Base-by-base conservation (phyloP, 139 green algal species). In the Asterochloris sp. region DNA sequence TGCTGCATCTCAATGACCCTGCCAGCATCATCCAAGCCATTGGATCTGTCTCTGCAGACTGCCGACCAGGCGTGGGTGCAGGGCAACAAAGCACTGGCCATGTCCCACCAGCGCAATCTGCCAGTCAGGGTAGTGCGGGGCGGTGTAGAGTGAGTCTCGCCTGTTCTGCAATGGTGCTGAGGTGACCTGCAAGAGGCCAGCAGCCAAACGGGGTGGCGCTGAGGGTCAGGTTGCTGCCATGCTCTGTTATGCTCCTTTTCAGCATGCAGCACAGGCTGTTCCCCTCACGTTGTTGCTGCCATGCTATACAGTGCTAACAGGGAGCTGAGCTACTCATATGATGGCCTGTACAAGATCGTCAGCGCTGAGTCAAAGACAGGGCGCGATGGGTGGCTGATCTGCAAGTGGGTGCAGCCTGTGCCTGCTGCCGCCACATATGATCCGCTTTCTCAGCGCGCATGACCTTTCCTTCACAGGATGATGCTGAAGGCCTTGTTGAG, bases 321-420 rank as follows among this genome's bases (percentile, higher is more conserved):
- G 69, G 69, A 86, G 76, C 54, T 76, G 67, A 82, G 67, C 11
- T 89, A 90, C 69, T 88, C 85, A 28, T 94, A 94, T 69, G 91
- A 94, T 69, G 91, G 91, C 12, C 81, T 94, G 82, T 94, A 93
- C 80, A 24, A 74, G 0, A 85, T 94, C 29, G 85, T 84, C 62
- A 24, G 47, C 26, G 85, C 85, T 63, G 78, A 80, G 54, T 62
- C 71, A 69, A 61, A 60, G 69, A 17, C 47, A 13, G 85, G 81
- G 15, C 71, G 62, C 6, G 71, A 85, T 28, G 79, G 75, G 9
- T 78, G 62, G 64, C 64, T 75, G 69, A 86, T 88, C 54, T 89
- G 89, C 85, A 88, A 82, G 74, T 78, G 69, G 61, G 54, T 19
- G 11, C 38, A 71, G 47, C 61, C 73, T 10, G 2, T 12, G 12